These are phyloP conservation scores for Verbena officinalis DNA, from an alignment of 257 asterid genomes.

Conservation along the genomic window DNA sequence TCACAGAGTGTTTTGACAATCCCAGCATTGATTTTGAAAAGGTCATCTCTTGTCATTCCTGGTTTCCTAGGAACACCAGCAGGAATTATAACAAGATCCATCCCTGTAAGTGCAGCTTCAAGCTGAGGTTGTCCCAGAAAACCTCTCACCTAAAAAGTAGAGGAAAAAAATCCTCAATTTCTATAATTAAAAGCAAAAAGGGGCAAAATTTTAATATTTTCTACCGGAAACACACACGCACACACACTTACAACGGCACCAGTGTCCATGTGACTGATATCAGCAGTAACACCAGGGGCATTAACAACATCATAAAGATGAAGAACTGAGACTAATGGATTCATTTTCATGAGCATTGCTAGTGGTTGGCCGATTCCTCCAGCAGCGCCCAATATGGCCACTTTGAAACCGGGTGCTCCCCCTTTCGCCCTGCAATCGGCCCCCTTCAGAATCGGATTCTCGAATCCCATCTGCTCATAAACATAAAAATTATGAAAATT, in stretches of 20 bases:
- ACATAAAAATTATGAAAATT: not conserved
- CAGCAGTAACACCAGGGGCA: slow-evolving; percentile 96
- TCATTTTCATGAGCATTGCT: slow-evolving; percentile 91
- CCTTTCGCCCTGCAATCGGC: slow-evolving; percentile 92
- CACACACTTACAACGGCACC: slow-evolving; percentile 94
- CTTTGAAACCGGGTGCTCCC: slow-evolving; percentile 92
- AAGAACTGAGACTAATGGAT: slow-evolving; percentile 85
- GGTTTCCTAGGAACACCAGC: slow-evolving; percentile 97
- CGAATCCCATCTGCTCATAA: slow-evolving; percentile 49
- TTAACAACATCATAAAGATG: slow-evolving; percentile 97
- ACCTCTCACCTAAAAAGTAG: slow-evolving; percentile 65
- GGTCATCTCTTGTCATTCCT: slow-evolving; percentile 92
- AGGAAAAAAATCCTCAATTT: not conserved
- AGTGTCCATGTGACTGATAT: slow-evolving; percentile 95
- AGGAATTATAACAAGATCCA: slow-evolving; percentile 86
- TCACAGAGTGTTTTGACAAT: slow-evolving; percentile 81
- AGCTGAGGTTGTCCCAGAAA: slow-evolving; percentile 79
- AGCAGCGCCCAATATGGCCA: slow-evolving; percentile 92
- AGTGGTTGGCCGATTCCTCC: slow-evolving; percentile 98
- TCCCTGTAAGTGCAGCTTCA: slow-evolving; percentile 81
- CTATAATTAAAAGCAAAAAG: not conserved
- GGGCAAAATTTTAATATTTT: not conserved
- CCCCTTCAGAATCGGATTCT: slow-evolving; percentile 49
- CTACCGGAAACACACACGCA: too few species aligned
- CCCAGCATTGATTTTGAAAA: slow-evolving; percentile 90